These are phyloP conservation scores for Rhodotorula babjevae DNA, from an alignment of 768 basidiomycete genomes.

Conservation along the genomic window DNA sequence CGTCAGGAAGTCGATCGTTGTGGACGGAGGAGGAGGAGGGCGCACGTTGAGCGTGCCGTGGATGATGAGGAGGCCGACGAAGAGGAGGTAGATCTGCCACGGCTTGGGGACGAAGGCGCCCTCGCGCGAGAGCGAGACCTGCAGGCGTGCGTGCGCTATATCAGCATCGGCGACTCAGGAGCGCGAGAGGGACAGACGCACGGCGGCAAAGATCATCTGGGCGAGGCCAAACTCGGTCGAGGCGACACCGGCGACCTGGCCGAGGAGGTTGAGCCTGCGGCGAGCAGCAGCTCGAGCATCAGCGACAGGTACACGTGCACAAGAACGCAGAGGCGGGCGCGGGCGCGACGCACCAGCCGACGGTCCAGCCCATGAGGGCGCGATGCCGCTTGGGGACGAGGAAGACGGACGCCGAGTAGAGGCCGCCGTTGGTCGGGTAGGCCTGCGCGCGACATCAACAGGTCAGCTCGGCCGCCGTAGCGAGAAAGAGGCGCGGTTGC, in stretches of 20 bases:
- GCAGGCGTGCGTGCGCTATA: background rate
- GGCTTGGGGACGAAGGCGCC: slow-evolving; percentile 58
- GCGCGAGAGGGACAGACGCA: background rate
- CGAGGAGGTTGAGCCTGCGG: slow-evolving; percentile 62
- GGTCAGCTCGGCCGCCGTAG: too few species aligned
- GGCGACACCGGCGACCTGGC: slow-evolving; percentile 77
- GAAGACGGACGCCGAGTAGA: slow-evolving; percentile 50
- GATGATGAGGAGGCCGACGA: slow-evolving; percentile 66
- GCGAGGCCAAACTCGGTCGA: slow-evolving; percentile 71
- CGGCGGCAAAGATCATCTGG: slow-evolving; percentile 58
- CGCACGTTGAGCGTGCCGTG: slow-evolving; percentile 65
- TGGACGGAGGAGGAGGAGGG: too few species aligned
- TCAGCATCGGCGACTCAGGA: background rate
- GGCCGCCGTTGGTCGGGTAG: slow-evolving; percentile 51
- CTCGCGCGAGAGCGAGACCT: slow-evolving; percentile 21
- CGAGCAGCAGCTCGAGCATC: background rate
- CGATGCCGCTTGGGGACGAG: slow-evolving; percentile 47
- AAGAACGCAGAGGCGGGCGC: slow-evolving; percentile 37
- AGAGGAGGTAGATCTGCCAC: slow-evolving; percentile 73
- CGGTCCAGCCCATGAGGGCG: slow-evolving; percentile 48
- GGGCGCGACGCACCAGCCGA: slow-evolving; percentile 48
- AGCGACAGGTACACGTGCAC: slow-evolving; percentile 18
- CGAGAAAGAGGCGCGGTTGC: background rate
- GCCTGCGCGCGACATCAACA: slow-evolving; percentile 22
- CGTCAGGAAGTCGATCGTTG: too few species aligned